A percentile compares a stretch with the other conserved stretches of the same genome.
Conservation (phyloP, 1,284 basidiomycete genomes). For the Fomitiporia mediterranea region DNA sequence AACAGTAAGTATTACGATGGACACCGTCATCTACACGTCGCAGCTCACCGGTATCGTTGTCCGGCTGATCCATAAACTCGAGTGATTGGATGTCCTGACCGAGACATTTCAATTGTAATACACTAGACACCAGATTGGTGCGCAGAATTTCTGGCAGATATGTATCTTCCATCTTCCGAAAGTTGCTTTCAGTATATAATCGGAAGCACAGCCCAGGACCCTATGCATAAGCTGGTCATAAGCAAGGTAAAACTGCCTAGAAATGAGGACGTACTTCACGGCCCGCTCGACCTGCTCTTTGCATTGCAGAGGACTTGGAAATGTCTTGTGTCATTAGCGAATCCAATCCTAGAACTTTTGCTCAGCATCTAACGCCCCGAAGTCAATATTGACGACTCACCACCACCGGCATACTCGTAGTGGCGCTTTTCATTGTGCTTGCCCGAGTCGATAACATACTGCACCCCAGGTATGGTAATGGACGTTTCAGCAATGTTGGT, state of each 20-base stretch:
- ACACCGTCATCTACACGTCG: neutral
- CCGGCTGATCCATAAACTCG: conserved; percentile 83
- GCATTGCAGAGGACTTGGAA: conserved; percentile 85
- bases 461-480: conserved; percentile 95
- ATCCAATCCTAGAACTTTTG: conserved; percentile 65
- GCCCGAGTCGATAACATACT: conserved; percentile 93
- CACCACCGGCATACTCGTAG: conserved; percentile 61
- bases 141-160: conserved; percentile 86
- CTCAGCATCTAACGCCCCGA: conserved; percentile 4
- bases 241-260: too few species aligned
- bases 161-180: conserved; percentile 58
- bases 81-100: conserved; percentile 74
- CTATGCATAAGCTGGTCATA: conserved; percentile 33
- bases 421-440: conserved; percentile 95
- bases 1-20: neutral
- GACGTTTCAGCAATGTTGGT: conserved; percentile 99
- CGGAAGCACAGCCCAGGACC: conserved; percentile 83
- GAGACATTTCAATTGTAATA: conserved; percentile 81
- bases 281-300: conserved; percentile 86
- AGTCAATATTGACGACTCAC: conserved; percentile 36
- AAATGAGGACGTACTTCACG: conserved; percentile 60
- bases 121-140: conserved; percentile 76
- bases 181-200: conserved; percentile 81
- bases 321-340: conserved; percentile 82
- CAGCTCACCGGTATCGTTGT: conserved; percentile 61